A percentile compares a stretch with the other conserved stretches of the same genome.
These are phyloP conservation scores for Irpex lacteus DNA, from an alignment of 1,284 basidiomycete genomes.

Conservation along the genomic window DNA sequence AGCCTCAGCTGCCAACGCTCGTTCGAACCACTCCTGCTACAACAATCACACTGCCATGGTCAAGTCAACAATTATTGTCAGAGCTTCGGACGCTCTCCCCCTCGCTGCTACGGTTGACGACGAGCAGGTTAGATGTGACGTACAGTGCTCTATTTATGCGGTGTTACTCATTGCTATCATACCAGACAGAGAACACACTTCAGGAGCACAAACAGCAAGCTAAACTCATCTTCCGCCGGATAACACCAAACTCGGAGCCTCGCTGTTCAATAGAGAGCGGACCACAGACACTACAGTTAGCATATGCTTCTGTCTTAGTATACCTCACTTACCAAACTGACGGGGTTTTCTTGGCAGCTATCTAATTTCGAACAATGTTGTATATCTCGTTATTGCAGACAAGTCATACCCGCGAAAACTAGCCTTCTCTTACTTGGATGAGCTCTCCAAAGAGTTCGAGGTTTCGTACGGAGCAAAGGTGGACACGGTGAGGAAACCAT, in stretches of 20 bases:
- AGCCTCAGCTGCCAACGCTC: not conserved
- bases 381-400: constrained; percentile 95
- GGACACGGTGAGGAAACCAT: constrained; percentile 82
- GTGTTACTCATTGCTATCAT: constrained; percentile 3
- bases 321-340: constrained; percentile 6
- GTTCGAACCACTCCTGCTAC: constrained; percentile 4
- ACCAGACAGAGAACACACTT: constrained; percentile 85
- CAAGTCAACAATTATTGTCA: constrained; percentile 85
- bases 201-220: constrained; percentile 99
- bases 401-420: constrained; percentile 97
- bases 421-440: constrained; percentile 96
- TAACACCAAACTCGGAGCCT: constrained; percentile 92
- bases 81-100: constrained; percentile 89
- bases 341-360: constrained; percentile 57
- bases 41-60: constrained; percentile 60
- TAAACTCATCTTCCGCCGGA: constrained; percentile 93
- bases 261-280: constrained; percentile 97
- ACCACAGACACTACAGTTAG: constrained; percentile 87
- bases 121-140: constrained; percentile 65
- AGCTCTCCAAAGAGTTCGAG: constrained; percentile 94
- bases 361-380: constrained; percentile 89
- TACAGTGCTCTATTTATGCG: not conserved
- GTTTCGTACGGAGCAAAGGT: constrained; percentile 90
- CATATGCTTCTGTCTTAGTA: not conserved
- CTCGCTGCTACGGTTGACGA: constrained; percentile 95